phyloP scores from a whole-genome alignment of 192 early-diverging fungal genomes.

The Rhizophagus prolifer region DNA sequence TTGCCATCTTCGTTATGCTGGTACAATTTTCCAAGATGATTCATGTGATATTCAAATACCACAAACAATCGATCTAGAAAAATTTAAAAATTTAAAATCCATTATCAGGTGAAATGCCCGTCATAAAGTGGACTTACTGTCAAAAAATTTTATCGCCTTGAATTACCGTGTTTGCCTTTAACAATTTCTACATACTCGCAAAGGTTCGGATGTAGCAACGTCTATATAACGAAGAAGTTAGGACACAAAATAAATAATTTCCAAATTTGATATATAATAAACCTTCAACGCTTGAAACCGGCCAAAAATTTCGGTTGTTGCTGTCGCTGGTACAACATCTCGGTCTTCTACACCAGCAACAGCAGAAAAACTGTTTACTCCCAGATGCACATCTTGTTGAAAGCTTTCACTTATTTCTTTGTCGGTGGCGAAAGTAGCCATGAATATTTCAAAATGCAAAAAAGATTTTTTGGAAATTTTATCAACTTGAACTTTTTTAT shows the following conservation, averaged over 20 bases:
- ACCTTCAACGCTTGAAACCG: slow-evolving; percentile 50
- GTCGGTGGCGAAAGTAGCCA: slow-evolving; percentile 31
- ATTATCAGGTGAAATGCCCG: not conserved
- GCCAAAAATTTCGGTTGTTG: slow-evolving; percentile 51
- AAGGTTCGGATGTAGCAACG: slow-evolving; percentile 56
- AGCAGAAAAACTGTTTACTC: slow-evolving; percentile 28
- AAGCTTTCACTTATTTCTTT: slow-evolving; percentile 17
- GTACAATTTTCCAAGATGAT: slow-evolving; percentile 51
- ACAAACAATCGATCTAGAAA: slow-evolving; percentile 55
- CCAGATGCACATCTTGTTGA: slow-evolving; percentile 23
- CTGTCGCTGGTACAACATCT: slow-evolving; percentile 37
- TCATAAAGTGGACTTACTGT: slow-evolving; percentile 6
- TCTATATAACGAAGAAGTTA: slow-evolving; percentile 34
- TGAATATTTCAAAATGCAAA: not conserved
- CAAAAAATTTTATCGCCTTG: slow-evolving; percentile 7
- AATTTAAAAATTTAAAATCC: not conserved
- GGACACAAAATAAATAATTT: not conserved
- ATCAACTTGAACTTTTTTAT: not conserved
- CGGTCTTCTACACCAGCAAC: slow-evolving; percentile 29
- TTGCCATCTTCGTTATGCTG: slow-evolving; percentile 29
- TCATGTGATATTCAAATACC: slow-evolving; percentile 31
- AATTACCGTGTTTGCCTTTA: slow-evolving; percentile 60
- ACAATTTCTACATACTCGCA: slow-evolving; percentile 64
- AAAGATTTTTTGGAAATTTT: not conserved
- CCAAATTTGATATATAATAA: not conserved